Evolutionary conservation across 768 basidiomycete species (phyloP).

Genomic region (Phanerochaete carnosa): DNA sequence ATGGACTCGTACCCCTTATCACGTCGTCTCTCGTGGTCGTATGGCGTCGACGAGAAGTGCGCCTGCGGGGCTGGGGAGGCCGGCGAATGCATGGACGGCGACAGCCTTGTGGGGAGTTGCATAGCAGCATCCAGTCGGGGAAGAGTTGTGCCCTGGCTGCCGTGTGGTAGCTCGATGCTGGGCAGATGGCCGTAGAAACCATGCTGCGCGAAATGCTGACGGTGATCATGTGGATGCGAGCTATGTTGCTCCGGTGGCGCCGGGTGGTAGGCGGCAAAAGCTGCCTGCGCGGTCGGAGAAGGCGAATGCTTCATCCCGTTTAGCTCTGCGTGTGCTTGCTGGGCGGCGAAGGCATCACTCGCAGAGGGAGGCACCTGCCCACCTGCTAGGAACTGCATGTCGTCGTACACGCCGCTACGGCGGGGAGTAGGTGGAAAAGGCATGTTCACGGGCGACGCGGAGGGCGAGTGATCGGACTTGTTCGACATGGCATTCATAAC

Average conservation of each 20-base stretch:
- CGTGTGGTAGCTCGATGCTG: conserved; percentile 13
- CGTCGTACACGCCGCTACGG: conserved; percentile 39
- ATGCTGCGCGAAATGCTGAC: neutral
- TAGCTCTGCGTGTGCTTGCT: neutral
- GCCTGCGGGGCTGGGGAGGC: conserved; percentile 39
- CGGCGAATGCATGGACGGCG: conserved; percentile 27
- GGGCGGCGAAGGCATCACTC: neutral
- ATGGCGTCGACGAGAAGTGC: conserved; percentile 39
- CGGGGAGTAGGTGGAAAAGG: conserved; percentile 43
- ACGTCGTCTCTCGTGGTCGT: conserved; percentile 29
- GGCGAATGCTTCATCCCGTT: neutral
- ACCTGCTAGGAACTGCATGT: neutral
- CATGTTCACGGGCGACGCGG: conserved; percentile 36
- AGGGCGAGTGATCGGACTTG: conserved; percentile 24
- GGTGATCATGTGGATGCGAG: conserved; percentile 21
- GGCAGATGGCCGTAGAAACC: conserved; percentile 22
- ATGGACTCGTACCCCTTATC: conserved; percentile 51
- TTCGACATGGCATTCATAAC: conserved; percentile 24
- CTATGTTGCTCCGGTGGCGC: conserved; percentile 27
- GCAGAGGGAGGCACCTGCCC: neutral
- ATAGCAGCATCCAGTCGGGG: conserved; percentile 23
- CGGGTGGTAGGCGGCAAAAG: conserved; percentile 55
- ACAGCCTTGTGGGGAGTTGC: conserved; percentile 15
- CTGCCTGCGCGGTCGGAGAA: conserved; percentile 27
- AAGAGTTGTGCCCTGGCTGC: conserved; percentile 6